Evolutionary conservation across 192 early-diverging fungal species (phyloP).

Genomic region (Podila minutissima): DNA sequence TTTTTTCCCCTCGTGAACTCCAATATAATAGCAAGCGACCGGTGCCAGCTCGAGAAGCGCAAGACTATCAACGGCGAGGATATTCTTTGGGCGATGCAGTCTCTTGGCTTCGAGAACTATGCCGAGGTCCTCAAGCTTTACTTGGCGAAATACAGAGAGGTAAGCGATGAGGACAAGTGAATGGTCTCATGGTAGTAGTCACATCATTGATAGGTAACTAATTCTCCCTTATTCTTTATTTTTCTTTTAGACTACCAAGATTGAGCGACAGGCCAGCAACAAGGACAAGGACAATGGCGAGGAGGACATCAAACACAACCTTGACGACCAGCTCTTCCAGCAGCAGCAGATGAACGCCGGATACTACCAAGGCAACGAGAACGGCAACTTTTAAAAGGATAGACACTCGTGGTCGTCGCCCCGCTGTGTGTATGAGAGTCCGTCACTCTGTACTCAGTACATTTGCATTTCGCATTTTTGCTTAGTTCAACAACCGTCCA

Average conservation of each 20-base stretch:
- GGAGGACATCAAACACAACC: slow-evolving; percentile 1
- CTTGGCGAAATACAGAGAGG: slow-evolving; percentile 89
- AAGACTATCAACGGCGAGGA: slow-evolving; percentile 99
- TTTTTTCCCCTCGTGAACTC: slow-evolving; percentile 18
- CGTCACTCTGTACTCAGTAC: too few species aligned
- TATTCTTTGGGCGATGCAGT: slow-evolving; percentile 97
- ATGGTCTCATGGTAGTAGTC: not conserved
- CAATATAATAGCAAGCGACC: slow-evolving; percentile 78
- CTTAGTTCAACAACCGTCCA: too few species aligned
- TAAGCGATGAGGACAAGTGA: slow-evolving; percentile 45
- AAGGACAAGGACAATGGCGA: slow-evolving; percentile 5
- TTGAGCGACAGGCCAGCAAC: not conserved
- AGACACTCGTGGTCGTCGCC: not conserved
- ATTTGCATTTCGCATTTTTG: too few species aligned
- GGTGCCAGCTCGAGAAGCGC: slow-evolving; percentile 93
- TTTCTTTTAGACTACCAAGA: not conserved
- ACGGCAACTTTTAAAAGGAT: slow-evolving; percentile 2
- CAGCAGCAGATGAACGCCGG: slow-evolving; percentile 1
- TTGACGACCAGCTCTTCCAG: slow-evolving; percentile 2
- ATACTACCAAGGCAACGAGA: slow-evolving; percentile 7
- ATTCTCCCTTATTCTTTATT: not conserved
- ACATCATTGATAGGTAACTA: not conserved
- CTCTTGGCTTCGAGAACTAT: slow-evolving; percentile 98
- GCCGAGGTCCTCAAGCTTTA: slow-evolving; percentile 90
- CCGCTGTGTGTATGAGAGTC: too few species aligned